These are phyloP conservation scores for Sugiyamaella chiloensis DNA, from an alignment of 805 yeast genomes.

Conservation along the genomic window DNA sequence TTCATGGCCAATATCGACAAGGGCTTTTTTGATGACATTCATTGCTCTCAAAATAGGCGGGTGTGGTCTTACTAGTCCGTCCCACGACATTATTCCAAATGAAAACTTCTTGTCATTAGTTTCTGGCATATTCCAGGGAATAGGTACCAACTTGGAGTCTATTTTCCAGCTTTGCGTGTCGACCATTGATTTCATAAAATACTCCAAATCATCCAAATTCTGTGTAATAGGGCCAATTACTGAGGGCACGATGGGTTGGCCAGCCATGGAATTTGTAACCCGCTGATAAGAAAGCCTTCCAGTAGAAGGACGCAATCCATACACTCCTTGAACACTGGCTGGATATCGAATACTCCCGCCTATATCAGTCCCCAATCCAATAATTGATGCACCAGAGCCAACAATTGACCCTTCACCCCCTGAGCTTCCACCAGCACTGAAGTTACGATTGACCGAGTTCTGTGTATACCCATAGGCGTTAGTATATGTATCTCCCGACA, in stretches of 20 bases:
- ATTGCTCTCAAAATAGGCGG: conserved; percentile 51
- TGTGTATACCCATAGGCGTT: conserved; percentile 45
- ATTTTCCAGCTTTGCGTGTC: conserved; percentile 43
- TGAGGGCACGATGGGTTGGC: conserved; percentile 39
- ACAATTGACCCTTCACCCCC: conserved; percentile 55
- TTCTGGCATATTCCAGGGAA: conserved; percentile 44
- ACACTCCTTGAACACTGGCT: conserved; percentile 42
- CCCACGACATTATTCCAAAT: conserved; percentile 31
- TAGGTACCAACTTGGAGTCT: conserved; percentile 49
- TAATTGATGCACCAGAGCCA: conserved; percentile 42
- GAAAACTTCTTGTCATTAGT: not conserved
- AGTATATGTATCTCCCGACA: conserved; percentile 46
- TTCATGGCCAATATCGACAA: conserved; percentile 18
- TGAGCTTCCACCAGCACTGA: conserved; percentile 54
- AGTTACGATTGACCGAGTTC: conserved; percentile 44
- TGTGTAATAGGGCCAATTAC: conserved; percentile 50
- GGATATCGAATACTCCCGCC: conserved; percentile 55
- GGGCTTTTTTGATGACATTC: conserved; percentile 29
- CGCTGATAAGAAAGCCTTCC: conserved; percentile 32
- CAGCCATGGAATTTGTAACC: conserved; percentile 34
- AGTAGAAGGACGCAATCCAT: conserved; percentile 47
- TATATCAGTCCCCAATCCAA: conserved; percentile 55
- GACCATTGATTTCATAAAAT: conserved; percentile 39
- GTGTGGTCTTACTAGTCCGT: conserved; percentile 45
- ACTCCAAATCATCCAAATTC: conserved; percentile 38